Evolutionary conservation across 1,284 basidiomycete genomes (phyloP), one percentile per base, ranked within the genome.

Genomic region (Wolfiporia cocos): DNA sequence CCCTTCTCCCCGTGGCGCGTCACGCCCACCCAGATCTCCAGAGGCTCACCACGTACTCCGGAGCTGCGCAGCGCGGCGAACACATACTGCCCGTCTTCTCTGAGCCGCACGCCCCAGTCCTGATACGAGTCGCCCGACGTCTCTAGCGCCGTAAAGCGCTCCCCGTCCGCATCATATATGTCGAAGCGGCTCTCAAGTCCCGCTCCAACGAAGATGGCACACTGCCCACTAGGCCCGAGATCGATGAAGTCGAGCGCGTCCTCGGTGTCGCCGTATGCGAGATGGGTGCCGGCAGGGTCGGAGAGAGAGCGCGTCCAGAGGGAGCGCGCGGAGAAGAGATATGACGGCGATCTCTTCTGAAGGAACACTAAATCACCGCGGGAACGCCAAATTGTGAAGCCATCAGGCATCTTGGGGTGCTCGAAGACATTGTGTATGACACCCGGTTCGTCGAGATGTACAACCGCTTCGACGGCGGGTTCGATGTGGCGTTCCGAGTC

Each of bases 61-160:
- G 39, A 41, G 32, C 44, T 46, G 29, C 39, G 39, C 9, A 46
- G 22, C 10, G 35, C 44, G 21, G 39, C 39, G 29, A 41, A 39
- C 3, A 24, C 34, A 17, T 41, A 46, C 2, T 23, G 29, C 2
- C 24, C 31, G 6, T 14, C 22, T 19, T 15, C 35, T n/a, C 32
- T 23, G 7, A 9, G n/a, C 28, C 31, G 37, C 18, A 46, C 30
- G 31, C 42, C 44, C 34, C 34, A 42, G 11, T 34, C 37, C 15
- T 39, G 33, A 19, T 34, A n/a, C n/a, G 21, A 19, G 11, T 46
- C 40, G 2, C 41, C 39, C n/a, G 19, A 21, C 10, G 40, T 42
- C 39, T 37, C 39, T 30, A 32, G 38, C 30, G 30, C 35, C 10
- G 35, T 42, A 12, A 20, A 26, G 3, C 31, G 15, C 3, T 10